These are phyloP conservation scores for rapeseed (Brassica napus) DNA, from an alignment of 345 rosid genomes.

Conservation along the genomic window Da-Ae NC_063447.1:58729001-58729500, in stretches of 20 bases:
- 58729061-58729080: background rate
- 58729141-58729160: background rate
- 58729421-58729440: slow-evolving; percentile 30
- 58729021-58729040: too few species aligned
- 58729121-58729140: background rate
- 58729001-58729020: too few species aligned
- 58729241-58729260: background rate
- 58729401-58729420: slow-evolving; percentile 39
- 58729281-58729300: slow-evolving; percentile 37
- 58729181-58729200: background rate
- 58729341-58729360: slow-evolving; percentile 20
- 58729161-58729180: background rate
- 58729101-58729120: too few species aligned
- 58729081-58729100: background rate
- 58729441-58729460: slow-evolving; percentile 26
- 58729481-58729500: slow-evolving; percentile 35
- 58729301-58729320: slow-evolving; percentile 19
- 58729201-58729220: background rate
- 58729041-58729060: background rate
- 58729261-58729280: slow-evolving; percentile 4
- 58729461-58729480: slow-evolving; percentile 7
- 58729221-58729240: background rate
- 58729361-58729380: slow-evolving; percentile 8
- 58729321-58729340: slow-evolving; percentile 29
- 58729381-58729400: slow-evolving; percentile 23